Evolutionary conservation across 352 stramenopile species (phyloP).

Genomic region (Globisporangium parvum): DNA sequence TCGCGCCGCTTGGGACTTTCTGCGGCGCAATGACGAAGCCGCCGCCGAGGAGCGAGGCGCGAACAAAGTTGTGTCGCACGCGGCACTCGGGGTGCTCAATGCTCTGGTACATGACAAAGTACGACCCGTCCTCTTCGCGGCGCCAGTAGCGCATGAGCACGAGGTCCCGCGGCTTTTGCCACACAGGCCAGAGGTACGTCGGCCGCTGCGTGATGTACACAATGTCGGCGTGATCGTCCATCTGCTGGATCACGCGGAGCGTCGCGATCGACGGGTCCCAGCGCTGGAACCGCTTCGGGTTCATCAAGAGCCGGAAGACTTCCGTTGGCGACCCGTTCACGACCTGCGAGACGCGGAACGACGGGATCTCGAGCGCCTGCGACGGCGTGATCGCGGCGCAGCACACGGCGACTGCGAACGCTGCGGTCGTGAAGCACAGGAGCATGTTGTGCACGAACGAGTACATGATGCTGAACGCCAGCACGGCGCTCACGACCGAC

Average conservation of each 20-base stretch:
- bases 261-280: constrained; percentile 78
- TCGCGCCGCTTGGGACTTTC: constrained; percentile 66
- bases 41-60: constrained; percentile 67
- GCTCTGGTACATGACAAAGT: constrained; percentile 90
- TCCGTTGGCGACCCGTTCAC: constrained; percentile 80
- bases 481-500: constrained; percentile 49
- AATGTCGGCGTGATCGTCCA: constrained; percentile 88
- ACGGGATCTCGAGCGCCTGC: constrained; percentile 74
- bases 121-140: constrained; percentile 83
- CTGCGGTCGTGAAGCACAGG: constrained; percentile 65
- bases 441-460: constrained; percentile 83
- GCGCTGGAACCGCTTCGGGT: constrained; percentile 73
- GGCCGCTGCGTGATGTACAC: constrained; percentile 83
- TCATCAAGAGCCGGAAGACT: constrained; percentile 83
- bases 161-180: constrained; percentile 81
- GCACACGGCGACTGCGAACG: constrained; percentile 57
- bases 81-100: constrained; percentile 81
- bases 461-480: constrained; percentile 86
- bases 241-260: constrained; percentile 77
- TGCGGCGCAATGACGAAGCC: constrained; percentile 85
- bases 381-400: constrained; percentile 65
- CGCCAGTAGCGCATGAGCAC: constrained; percentile 88
- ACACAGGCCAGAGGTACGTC: constrained; percentile 81
- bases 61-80: constrained; percentile 84
- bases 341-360: constrained; percentile 77